Base-by-base conservation (phyloP, 148 eudicot genomes). In the Rhododendron griersonianum region DNA sequence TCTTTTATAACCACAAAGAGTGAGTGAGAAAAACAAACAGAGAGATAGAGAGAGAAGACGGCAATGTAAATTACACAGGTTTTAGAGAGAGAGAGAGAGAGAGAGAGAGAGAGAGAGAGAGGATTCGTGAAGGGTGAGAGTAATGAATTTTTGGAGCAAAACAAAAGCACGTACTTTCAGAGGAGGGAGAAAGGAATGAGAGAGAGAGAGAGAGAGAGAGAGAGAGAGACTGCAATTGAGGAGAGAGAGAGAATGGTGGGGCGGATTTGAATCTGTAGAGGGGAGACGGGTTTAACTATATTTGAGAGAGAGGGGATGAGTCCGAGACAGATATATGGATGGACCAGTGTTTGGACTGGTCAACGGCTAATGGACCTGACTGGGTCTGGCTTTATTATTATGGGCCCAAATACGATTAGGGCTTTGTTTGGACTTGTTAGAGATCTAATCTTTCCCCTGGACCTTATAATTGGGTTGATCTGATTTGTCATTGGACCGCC, bases 241-340 rank as follows among this genome's bases (percentile, higher is more conserved):
- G 39, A 47, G 30, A 74, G 67, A 81, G 69, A 67, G 61, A 16
- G 61, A 55, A 47, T 71, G 73, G 37, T 41, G 83, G 85, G 76
- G 87, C 90, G 90, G 86, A 89, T 85, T 87, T 89, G 91, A 87
- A 89, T 89, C 87, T 85, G 25, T 10, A 21, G 19, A 53, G 37
- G 71, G 73, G 48, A 75, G 87, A 84, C 55, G 82, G 89, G 86
- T 89, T 88, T 89, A 89, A 89, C 91, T 85, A 69, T 81, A 84
- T 87, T 87, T 85, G 76, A 89, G 89, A 89, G 67, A 71, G 61
- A 5, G 85, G 87, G 33, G 82, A 71, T 84, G 89, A 81, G 90
- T 87, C 90, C 89, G 88, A 86, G 23, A 67, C 53, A 45, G 63
- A 57, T 5, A 28, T 2, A 50, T 37, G 6, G 1, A 9, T 71